Percentiles rank a stretch among this genome's conserved stretches.
Evolutionary conservation across 1,139 yeast species (phyloP).

Genomic region (Saccharomycopsis crataegensis): DNA sequence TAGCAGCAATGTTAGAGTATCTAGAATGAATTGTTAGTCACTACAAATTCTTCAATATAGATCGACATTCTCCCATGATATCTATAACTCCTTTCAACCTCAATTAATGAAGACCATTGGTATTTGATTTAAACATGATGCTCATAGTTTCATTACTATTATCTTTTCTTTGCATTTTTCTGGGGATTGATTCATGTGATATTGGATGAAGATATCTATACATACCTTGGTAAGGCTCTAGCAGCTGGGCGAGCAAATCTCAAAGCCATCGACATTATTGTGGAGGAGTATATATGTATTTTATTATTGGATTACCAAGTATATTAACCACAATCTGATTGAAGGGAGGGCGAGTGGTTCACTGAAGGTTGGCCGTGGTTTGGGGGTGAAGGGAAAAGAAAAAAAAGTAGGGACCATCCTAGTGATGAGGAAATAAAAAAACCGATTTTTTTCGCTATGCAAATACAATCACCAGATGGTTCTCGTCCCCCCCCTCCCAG

Average conservation of each 20-base stretch:
- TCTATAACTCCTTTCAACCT: too few species aligned
- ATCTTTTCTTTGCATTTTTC: neutral
- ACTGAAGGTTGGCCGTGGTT: neutral
- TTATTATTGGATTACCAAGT: too few species aligned
- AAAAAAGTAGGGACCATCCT: neutral
- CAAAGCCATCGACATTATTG: slow-evolving; percentile 17
- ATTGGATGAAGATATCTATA: neutral
- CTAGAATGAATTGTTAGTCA: slow-evolving; percentile 17
- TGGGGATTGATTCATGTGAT: neutral
- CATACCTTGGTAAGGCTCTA: slow-evolving; percentile 24
- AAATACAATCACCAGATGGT: too few species aligned
- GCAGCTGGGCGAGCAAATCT: slow-evolving; percentile 21
- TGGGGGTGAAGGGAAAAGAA: neutral
- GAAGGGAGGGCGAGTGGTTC: neutral
- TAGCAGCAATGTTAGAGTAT: slow-evolving; percentile 26
- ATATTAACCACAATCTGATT: neutral
- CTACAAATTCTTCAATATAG: too few species aligned
- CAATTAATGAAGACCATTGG: too few species aligned
- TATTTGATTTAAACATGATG: too few species aligned
- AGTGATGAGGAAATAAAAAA: too few species aligned
- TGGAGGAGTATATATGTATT: neutral
- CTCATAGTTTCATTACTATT: too few species aligned
- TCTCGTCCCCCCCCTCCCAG: too few species aligned
- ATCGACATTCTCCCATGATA: too few species aligned
- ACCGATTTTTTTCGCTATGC: too few species aligned